Evolutionary conservation across 2,329 filamentous ascomycete genomes (phyloP), one percentile per base, ranked within the genome.

Genomic region (Annulohypoxylon truncatum): DNA sequence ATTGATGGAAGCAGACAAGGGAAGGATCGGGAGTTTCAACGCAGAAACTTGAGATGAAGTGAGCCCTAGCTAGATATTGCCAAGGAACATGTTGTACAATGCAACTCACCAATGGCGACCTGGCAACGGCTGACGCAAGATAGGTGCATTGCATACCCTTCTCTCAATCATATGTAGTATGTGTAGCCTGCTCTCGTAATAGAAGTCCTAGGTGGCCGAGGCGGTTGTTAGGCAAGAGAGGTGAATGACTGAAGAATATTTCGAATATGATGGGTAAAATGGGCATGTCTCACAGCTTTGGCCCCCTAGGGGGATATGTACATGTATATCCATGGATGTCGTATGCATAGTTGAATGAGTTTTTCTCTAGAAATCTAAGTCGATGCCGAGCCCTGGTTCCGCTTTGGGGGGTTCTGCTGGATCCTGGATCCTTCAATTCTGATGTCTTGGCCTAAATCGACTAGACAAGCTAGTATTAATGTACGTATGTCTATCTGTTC

Each of bases 21-120:
- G 64, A 65, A 67, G 58, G 58, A 62, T 65, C 64, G 64, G 64
- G 67, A 69, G 64, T 67, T 67, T 69, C 61, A 55, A 65, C 61
- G 46, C 55, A 63, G 28, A 48, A 38, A 62, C 58, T 42, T 56
- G 57, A 66, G 64, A 67, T 67, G 64, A 67, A 57, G 53, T 61
- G 60, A 66, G 56, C 64, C 64, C 53, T 58, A 63, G 50, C 42
- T 56, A 40, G 55, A 48, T 40, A 24, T 56, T 50, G 60, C 67
- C 67, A 64, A 67, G 61, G 46, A 54, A 62, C 47, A 47, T 60
- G 60, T 55, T 56, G 61, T 68, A 66, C 46, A 54, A 64, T 61
- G 26, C 28, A 56, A 60, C 59, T 46, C 55, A 44, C 53, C 66
- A 66, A 68, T 59, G n/a, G 26, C 26, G 26, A 56, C n/a, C 28